Base-by-base conservation (phyloP, 257 asterid species). In the Solanum phureja region DNA sequence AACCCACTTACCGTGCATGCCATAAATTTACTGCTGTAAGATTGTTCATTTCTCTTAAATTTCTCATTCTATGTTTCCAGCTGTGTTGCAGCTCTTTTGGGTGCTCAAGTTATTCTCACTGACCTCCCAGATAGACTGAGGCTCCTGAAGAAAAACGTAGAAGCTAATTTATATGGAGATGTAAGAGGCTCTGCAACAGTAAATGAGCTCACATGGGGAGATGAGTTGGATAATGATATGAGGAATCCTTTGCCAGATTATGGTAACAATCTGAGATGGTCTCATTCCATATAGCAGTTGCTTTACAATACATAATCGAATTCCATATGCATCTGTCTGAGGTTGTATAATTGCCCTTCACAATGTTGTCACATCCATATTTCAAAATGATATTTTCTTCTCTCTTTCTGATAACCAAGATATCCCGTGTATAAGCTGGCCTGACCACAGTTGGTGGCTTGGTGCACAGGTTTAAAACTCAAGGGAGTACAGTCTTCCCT, bases 91-190 rank as follows among this genome's bases (percentile, higher is more conserved):
- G 98, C 98, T 83, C 91, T 95, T 86, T 91, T 96, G 91, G 98
- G 99, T 89, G 98, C 96, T 90, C 95, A 88, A 77, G 98, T 92
- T 58, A 89, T 93, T 91, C 94, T 96, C 89, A 96, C 99, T 4
- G 99, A 96, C 89, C 91, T 95, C 88, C 98, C 96, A 2, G 98
- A 95, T 94, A 93, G 98, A 90, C 92, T 96, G 88, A 94, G 91
- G 92, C 94, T 96, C 38, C 90, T 96, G 87, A 95, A 87, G 89
- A 96, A 96, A 94, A 96, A 96, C 87, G 94, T 94, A 2, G 94
- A 94, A 66, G 89, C 94, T 85, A 96, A 96, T 94, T 90, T 96
- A 44, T 94, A 91, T 87, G 99, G 98, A 86, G 87, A 96, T 71
- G 91, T 94, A 38, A 91, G 93, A 74, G 99, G 99, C 19, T 93